Evolutionary conservation across 2,329 filamentous ascomycete genomes (phyloP).

Genomic region (Lizonia empirigonia): DNA sequence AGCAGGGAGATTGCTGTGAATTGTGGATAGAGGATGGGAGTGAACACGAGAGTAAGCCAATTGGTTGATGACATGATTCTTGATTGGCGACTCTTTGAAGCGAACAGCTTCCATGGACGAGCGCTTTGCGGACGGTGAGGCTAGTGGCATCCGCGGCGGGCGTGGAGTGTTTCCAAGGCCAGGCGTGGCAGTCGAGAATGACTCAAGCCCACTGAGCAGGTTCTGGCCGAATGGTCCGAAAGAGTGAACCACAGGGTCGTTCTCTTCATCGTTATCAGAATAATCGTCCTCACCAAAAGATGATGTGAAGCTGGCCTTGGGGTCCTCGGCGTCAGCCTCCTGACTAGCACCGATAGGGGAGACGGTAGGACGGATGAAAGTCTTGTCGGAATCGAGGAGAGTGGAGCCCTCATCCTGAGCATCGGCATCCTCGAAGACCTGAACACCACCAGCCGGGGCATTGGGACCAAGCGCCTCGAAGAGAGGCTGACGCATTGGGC

Average conservation of each 20-base stretch:
- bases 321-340: slow-evolving; percentile 20
- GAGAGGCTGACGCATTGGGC: slow-evolving; percentile 58
- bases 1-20: slow-evolving; percentile 83
- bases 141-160: slow-evolving; percentile 30
- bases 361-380: slow-evolving; percentile 38
- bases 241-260: slow-evolving; percentile 89
- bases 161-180: slow-evolving; percentile 38
- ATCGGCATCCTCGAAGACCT: slow-evolving; percentile 50
- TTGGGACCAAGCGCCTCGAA: slow-evolving; percentile 46
- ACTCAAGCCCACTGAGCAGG: slow-evolving; percentile 79
- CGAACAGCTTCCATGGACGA: slow-evolving; percentile 29
- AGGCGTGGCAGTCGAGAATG: slow-evolving; percentile 72
- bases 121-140: slow-evolving; percentile 42
- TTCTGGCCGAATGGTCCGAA: slow-evolving; percentile 91
- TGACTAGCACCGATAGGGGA: slow-evolving; percentile 31
- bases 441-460: slow-evolving; percentile 32
- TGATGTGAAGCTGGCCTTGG: slow-evolving; percentile 36
- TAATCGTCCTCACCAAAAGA: slow-evolving; percentile 62
- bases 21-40: slow-evolving; percentile 86
- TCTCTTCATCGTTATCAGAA: slow-evolving; percentile 83
- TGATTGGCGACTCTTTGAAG: slow-evolving; percentile 57
- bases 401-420: slow-evolving; percentile 32
- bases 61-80: slow-evolving; percentile 93
- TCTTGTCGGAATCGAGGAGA: slow-evolving; percentile 34
- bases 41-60: slow-evolving; percentile 92